Evolutionary conservation across 208 protist species (phyloP), one percentile per base, ranked within the genome.

Genomic region (Leishmania tropica): DNA sequence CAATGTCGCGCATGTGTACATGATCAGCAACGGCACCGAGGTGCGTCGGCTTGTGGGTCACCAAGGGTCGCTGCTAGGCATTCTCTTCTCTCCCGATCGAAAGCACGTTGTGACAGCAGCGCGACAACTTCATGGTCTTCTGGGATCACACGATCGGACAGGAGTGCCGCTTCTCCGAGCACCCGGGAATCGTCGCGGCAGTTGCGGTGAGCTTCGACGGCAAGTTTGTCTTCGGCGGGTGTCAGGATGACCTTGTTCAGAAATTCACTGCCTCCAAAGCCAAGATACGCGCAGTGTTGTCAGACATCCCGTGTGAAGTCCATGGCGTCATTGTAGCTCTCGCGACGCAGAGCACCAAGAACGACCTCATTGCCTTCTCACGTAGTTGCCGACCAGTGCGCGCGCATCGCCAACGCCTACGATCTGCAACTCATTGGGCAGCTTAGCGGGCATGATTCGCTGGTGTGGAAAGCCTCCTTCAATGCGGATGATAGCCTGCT

Each of bases 161-260:
- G 64, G 84, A 87, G 75, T 85, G 85, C 86, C 83, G 87, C 73
- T 88, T 85, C 53, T 82, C 89, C 51, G 82, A 90, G 82, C 89
- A 95, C 79, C 86, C 90, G 1, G 88, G 86, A 64, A 88, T 93
- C 45, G 91, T 95, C 51, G 92, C 89, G 21, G 88, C 88, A 47
- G 80, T 91, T 19, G 83, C 84, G n/a, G 86, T 93, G 53, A 89
- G 86, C 45, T 89, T 77, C 65, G 86, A 93, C 58, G 89, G 88
- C 10, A 85, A 84, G 45, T 79, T 84, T 60, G n/a, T 95, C 37
- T 93, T 91, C 81, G 89, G 85, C 37, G 92, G 92, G 7, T 95
- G 88, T 68, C 88, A 95, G 58, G 89, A 95, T 73, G 91, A 92
- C 78, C 56, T 87, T 13, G 71, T 93, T 48, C 84, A 86, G 28